phyloP scores from a whole-genome alignment of 257 asterid species.

The Leonotis leonurus region DNA sequence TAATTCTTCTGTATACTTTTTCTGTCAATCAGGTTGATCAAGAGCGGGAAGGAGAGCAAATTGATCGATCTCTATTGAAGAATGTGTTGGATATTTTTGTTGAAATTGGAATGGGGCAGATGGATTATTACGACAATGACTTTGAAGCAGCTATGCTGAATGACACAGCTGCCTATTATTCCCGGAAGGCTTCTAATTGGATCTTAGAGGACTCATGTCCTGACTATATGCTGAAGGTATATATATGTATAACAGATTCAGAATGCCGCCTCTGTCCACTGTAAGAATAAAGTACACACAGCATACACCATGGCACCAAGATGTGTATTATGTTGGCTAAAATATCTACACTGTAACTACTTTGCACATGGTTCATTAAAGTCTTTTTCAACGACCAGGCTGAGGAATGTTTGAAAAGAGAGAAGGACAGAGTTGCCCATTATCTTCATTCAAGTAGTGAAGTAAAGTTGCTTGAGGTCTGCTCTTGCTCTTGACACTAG shows the following conservation, averaged over 20 bases:
- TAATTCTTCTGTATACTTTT: not conserved
- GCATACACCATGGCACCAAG: not conserved
- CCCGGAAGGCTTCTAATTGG: constrained; percentile 65
- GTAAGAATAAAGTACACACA: not conserved
- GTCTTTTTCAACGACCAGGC: constrained; percentile 32
- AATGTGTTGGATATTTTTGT: constrained; percentile 52
- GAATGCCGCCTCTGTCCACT: not conserved
- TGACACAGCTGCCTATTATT: constrained; percentile 50
- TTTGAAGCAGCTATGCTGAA: constrained; percentile 50
- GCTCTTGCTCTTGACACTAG: constrained; percentile 21
- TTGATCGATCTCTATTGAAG: constrained; percentile 47
- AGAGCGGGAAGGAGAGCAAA: constrained; percentile 65
- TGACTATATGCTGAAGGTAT: constrained; percentile 51
- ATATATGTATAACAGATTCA: not conserved
- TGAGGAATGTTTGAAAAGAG: constrained; percentile 49
- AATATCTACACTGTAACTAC: not conserved
- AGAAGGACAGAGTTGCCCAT: constrained; percentile 48
- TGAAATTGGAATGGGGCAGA: constrained; percentile 62
- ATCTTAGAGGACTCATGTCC: constrained; percentile 55
- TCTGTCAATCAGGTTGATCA: constrained; percentile 41
- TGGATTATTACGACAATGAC: constrained; percentile 47
- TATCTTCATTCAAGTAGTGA: constrained; percentile 58
- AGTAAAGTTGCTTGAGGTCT: constrained; percentile 51
- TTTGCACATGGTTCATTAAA: constrained; percentile 1
- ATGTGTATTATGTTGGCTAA: not conserved